phyloP scores from a whole-genome alignment of 257 asterid species.

The Osmanthus fragrans region DNA sequence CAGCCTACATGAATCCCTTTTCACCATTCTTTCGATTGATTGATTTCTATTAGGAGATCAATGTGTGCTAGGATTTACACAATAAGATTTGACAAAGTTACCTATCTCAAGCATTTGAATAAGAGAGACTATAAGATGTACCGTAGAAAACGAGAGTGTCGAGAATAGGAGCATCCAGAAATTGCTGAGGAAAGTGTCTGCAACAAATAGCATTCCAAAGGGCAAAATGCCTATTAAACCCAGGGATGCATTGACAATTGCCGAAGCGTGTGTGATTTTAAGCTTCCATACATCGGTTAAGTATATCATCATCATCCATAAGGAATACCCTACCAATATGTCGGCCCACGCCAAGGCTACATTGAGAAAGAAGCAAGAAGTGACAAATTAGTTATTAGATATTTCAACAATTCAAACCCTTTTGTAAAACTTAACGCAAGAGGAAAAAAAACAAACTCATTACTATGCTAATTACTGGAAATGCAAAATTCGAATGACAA shows the following conservation, averaged over 20 bases:
- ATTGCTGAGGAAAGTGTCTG: slow-evolving; percentile 17
- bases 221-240: slow-evolving; percentile 16
- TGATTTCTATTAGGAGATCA: too few relatives aligned
- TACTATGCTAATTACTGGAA: too few relatives aligned
- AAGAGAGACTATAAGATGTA: slow-evolving; percentile 7
- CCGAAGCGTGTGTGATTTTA: slow-evolving; percentile 31
- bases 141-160: slow-evolving; percentile 22
- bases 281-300: slow-evolving; percentile 36
- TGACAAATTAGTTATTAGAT: not conserved
- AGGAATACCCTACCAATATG: slow-evolving; percentile 22
- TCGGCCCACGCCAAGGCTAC: slow-evolving; percentile 30
- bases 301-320: slow-evolving; percentile 35
- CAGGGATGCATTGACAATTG: slow-evolving; percentile 18
- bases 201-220: slow-evolving; percentile 16
- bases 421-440: not conserved
- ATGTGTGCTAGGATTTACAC: not conserved
- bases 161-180: slow-evolving; percentile 31
- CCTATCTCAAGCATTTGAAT: not conserved
- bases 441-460: not conserved
- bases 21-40: too few relatives aligned
- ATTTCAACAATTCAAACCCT: not conserved
- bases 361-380: not conserved
- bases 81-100: not conserved
- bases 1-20: too few relatives aligned
- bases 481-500: not conserved